These are phyloP conservation scores for Starmera amethionina DNA, from an alignment of 805 yeast species.

Conservation along the genomic window DNA sequence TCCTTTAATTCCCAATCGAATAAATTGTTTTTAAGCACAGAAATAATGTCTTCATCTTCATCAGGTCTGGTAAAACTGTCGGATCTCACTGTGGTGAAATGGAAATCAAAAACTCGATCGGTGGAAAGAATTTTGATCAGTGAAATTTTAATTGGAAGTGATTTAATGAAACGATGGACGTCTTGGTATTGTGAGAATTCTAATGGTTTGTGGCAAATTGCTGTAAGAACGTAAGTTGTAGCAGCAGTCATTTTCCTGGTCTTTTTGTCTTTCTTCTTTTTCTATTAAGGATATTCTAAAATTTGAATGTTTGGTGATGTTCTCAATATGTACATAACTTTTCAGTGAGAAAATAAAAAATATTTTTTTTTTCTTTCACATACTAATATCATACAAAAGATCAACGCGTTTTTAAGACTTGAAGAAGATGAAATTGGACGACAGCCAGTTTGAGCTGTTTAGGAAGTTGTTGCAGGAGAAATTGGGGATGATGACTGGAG, in stretches of 20 bases:
- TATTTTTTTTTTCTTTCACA: no score
- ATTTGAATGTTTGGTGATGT: no score
- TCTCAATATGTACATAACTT: no score
- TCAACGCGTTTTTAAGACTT: no score
- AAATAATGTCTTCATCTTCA: slow-evolving; percentile 7
- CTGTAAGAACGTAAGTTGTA: slow-evolving; percentile 15
- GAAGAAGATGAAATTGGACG: slow-evolving; percentile 5
- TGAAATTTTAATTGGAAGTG: slow-evolving; percentile 22
- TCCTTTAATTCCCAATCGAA: slow-evolving; percentile 10
- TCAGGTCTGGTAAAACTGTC: slow-evolving; percentile 10
- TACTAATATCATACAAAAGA: no score
- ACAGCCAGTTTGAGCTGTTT: slow-evolving; percentile 7
- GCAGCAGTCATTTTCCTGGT: background rate
- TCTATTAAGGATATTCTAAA: no score
- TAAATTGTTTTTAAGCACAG: slow-evolving; percentile 5
- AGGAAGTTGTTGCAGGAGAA: slow-evolving; percentile 20
- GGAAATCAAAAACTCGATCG: slow-evolving; percentile 30
- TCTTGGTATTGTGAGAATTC: slow-evolving; percentile 12
- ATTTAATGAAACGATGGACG: slow-evolving; percentile 17
- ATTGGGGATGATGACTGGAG: slow-evolving; percentile 21
- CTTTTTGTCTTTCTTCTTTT: no score
- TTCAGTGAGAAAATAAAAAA: no score
- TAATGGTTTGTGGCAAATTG: slow-evolving; percentile 15
- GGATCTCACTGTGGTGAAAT: slow-evolving; percentile 8
- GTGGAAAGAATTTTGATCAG: slow-evolving; percentile 10